Base-by-base conservation (phyloP, 1,139 yeast species). In the Diutina pseudorugosa region DNA sequence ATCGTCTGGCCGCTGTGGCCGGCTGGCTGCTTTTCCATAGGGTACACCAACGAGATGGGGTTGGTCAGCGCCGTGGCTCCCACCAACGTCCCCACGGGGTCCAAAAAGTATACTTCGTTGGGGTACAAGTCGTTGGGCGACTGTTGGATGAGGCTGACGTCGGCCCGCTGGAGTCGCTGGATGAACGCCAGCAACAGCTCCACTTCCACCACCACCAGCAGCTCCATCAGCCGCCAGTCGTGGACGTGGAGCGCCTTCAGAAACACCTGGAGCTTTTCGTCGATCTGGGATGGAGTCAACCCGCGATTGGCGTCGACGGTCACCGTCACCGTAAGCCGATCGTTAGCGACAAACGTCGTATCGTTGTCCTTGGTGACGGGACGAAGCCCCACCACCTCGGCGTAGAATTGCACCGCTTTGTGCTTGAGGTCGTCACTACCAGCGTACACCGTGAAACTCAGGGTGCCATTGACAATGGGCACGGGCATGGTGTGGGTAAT, bases 81-180 rank as follows among this genome's bases (percentile, higher is more conserved):
- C 51, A 85, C 66, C 43, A 83, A 65, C 56, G 76, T 73, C 21
- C 90, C 90, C 58, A 82, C 67, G 2, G 91, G 90, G 61, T 85
- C 91, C 42, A 82, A 61, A 18, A 80, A 76, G 65, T 82, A 85
- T 19, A 82, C 72, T 62, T 85, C 90, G 62, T 77, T 75, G 4
- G 93, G 91, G 55, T 74, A 77, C 57, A 82, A 67, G 52, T 80
- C 83, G 56, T 81, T 81, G n/a, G 93, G 93, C 53, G 67, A 65
- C 36, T 72, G 62, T 57, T 74, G 78, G 16, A 69, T 56, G 23
- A 19, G 16, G 7, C 5, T n/a, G 7, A 23, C 58, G 1, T 65
- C 60, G 42, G 60, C 60, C 4, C 56, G 56, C 41, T 65, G 61
- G 51, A 78, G 67, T 4, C 60, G 60, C 45, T 57, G 58, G 52